These are phyloP conservation scores for Arthrocladium fulminans DNA, from an alignment of 2,329 filamentous ascomycete genomes.

Conservation along the genomic window DNA sequence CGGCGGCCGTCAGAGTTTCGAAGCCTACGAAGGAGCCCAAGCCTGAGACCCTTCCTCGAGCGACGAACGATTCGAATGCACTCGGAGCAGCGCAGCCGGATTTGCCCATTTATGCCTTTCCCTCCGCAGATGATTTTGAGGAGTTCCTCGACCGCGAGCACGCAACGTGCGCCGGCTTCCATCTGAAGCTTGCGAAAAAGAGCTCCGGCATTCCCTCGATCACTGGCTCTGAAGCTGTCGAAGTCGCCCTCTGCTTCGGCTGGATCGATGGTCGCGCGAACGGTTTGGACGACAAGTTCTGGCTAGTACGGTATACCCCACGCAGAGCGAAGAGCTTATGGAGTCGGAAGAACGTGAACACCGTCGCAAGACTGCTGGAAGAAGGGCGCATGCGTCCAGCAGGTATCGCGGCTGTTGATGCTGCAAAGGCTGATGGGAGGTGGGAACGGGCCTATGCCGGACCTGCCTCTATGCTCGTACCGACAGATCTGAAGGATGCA, in stretches of 20 bases:
- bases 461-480: conserved; percentile 39
- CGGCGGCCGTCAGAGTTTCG: neutral
- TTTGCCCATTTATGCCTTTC: conserved; percentile 26
- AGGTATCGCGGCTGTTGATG: conserved; percentile 44
- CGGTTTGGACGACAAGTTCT: conserved; percentile 39
- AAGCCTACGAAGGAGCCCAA: neutral
- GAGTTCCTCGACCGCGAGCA: conserved; percentile 36
- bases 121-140: conserved; percentile 27
- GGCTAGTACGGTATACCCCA: conserved; percentile 51
- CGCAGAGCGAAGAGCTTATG: conserved; percentile 48
- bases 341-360: conserved; percentile 52
- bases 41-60: no score
- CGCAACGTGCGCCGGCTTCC: conserved; percentile 31
- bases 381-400: conserved; percentile 43
- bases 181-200: conserved; percentile 45
- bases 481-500: conserved; percentile 42
- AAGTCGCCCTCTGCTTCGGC: conserved; percentile 51
- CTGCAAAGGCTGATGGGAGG: conserved; percentile 48
- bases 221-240: conserved; percentile 43
- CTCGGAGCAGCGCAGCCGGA: conserved; percentile 12
- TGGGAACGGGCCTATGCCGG: conserved; percentile 52
- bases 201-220: conserved; percentile 36
- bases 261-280: conserved; percentile 55
- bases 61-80: neutral
- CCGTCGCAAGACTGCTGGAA: conserved; percentile 38